Percentiles rank a stretch among this genome's conserved stretches.
phyloP scores from a whole-genome alignment of 495 filamentous ascomycete genomes.

The Podospora appendiculata region DNA sequence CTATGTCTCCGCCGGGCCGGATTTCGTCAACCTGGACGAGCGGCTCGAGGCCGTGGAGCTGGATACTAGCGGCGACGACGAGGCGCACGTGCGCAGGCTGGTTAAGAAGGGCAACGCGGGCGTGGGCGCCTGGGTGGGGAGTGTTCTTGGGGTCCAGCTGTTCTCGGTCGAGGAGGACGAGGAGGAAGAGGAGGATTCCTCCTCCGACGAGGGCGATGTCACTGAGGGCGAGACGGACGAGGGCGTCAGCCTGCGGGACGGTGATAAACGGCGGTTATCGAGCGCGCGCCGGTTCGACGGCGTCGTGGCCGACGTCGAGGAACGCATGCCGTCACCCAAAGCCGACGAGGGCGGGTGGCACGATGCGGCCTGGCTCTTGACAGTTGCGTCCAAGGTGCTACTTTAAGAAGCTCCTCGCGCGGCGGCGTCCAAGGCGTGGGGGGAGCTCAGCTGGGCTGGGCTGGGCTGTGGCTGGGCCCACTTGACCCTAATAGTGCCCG shows the following conservation, averaged over 20 bases:
- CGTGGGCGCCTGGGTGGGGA: conserved; percentile 68
- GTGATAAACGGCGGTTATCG: conserved; percentile 1
- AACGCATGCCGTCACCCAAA: conserved; percentile 33
- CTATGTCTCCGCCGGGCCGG: conserved; percentile 39
- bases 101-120: conserved; percentile 56
- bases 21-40: conserved; percentile 52
- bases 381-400: conserved; percentile 65
- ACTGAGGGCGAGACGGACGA: conserved; percentile 26
- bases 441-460: neutral
- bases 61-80: conserved; percentile 34
- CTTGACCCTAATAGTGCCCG: too few relatives aligned
- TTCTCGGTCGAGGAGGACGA: conserved; percentile 60
- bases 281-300: conserved; percentile 7
- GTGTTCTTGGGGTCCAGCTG: conserved; percentile 65
- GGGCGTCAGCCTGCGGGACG: conserved; percentile 19
- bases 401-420: conserved; percentile 35
- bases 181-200: conserved; percentile 44
- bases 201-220: conserved; percentile 36
- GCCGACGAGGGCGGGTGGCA: conserved; percentile 61
- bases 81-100: conserved; percentile 46
- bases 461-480: neutral
- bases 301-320: conserved; percentile 1
- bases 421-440: neutral
- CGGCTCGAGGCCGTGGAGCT: conserved; percentile 30
- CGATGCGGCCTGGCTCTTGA: conserved; percentile 79